phyloP scores from a whole-genome alignment of 441 rosid genomes.

The Eruca vesicaria region DNA sequence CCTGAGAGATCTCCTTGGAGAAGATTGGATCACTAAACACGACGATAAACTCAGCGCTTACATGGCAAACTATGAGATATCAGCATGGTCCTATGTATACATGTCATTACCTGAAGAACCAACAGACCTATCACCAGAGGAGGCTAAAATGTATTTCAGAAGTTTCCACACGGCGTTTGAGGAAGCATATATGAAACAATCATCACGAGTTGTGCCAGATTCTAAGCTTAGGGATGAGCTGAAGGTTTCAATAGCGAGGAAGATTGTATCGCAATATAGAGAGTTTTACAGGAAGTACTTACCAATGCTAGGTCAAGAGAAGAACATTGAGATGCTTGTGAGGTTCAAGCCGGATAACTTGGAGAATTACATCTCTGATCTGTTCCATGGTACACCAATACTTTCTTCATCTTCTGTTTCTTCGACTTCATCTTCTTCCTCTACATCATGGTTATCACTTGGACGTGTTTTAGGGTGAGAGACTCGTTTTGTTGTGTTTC shows the following conservation, averaged over 20 bases:
- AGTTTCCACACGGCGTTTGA: constrained; percentile 64
- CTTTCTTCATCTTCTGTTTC: constrained; percentile 15
- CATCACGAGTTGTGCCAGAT: constrained; percentile 47
- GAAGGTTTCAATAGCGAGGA: constrained; percentile 46
- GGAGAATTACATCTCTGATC: constrained; percentile 52
- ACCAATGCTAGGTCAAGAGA: constrained; percentile 31
- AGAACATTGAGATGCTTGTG: constrained; percentile 31
- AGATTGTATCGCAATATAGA: constrained; percentile 51
- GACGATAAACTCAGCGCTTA: constrained; percentile 54
- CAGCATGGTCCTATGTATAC: constrained; percentile 65
- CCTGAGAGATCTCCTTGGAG: constrained; percentile 59
- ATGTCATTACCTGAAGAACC: constrained; percentile 48
- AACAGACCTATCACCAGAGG: constrained; percentile 41
- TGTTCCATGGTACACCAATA: constrained; percentile 50
- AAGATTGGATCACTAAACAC: constrained; percentile 60
- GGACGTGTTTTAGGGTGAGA: background rate
- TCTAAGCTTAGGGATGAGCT: constrained; percentile 57
- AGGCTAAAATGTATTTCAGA: constrained; percentile 45
- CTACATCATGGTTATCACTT: background rate
- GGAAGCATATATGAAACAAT: constrained; percentile 57
- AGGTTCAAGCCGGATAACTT: constrained; percentile 52
- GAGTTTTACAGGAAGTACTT: constrained; percentile 52
- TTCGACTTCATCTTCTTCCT: background rate
- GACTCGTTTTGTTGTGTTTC: background rate
- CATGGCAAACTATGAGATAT: constrained; percentile 51